Evolutionary conservation across 768 basidiomycete genomes (phyloP).

Genomic region (Xerocomellus chrysenteron): DNA sequence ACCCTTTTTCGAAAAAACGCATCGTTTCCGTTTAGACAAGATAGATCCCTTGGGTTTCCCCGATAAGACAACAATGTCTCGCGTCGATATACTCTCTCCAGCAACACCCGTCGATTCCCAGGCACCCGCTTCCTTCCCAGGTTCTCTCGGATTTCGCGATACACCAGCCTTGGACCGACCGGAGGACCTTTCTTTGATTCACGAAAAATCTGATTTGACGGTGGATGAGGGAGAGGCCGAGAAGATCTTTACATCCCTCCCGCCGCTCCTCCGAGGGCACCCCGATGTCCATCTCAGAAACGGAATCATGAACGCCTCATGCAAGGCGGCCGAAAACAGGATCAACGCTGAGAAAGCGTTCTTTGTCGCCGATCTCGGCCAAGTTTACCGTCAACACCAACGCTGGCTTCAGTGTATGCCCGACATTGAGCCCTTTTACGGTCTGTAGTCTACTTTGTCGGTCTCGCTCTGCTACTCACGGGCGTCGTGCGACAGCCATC

Average conservation of each 20-base stretch:
- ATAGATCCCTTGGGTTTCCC: slow-evolving; percentile 20
- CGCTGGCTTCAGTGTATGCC: slow-evolving; percentile 79
- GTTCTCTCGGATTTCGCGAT: slow-evolving; percentile 23
- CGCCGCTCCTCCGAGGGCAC: slow-evolving; percentile 66
- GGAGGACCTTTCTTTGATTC: slow-evolving; percentile 12
- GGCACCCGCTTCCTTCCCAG: slow-evolving; percentile 32
- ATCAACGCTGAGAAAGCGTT: slow-evolving; percentile 90
- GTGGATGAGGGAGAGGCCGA: slow-evolving; percentile 37
- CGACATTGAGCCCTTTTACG: slow-evolving; percentile 92
- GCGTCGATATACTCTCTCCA: slow-evolving; percentile 48
- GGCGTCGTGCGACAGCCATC: slow-evolving; percentile 57
- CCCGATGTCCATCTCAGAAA: slow-evolving; percentile 72
- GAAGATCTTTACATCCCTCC: slow-evolving; percentile 57
- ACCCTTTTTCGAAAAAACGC: slow-evolving; percentile 27
- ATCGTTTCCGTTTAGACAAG: slow-evolving; percentile 24
- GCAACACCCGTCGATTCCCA: slow-evolving; percentile 27
- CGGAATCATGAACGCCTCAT: slow-evolving; percentile 68
- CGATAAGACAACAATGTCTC: slow-evolving; percentile 50
- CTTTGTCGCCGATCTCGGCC: slow-evolving; percentile 91
- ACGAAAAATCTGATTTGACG: slow-evolving; percentile 54
- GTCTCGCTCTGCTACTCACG: slow-evolving; percentile 27
- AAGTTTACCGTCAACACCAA: slow-evolving; percentile 81
- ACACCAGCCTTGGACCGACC: slow-evolving; percentile 16
- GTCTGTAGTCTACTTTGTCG: slow-evolving; percentile 44
- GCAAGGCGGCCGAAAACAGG: slow-evolving; percentile 49